phyloP scores from a whole-genome alignment of 2,329 filamentous ascomycete genomes.

The Paecilomyces formosus region DNA sequence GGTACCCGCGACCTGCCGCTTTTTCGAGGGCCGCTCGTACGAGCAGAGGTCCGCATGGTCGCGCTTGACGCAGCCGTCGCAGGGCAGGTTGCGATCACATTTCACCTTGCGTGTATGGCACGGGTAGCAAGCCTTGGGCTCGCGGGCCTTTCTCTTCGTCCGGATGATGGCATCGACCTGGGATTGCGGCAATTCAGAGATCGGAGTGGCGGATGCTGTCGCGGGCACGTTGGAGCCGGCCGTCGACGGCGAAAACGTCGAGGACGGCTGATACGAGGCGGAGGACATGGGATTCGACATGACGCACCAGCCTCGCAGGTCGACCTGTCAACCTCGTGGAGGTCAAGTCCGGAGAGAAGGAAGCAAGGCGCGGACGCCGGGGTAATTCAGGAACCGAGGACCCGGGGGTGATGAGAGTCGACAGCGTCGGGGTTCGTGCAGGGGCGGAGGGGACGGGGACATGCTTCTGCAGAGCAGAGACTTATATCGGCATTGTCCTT shows the following conservation, averaged over 20 bases:
- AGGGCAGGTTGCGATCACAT: slow-evolving; percentile 42
- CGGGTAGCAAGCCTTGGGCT: slow-evolving; percentile 41
- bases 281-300: background rate
- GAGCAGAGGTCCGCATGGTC: slow-evolving; percentile 43
- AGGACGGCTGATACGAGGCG: background rate
- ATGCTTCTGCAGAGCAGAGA: background rate
- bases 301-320: background rate
- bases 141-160: slow-evolving; percentile 34
- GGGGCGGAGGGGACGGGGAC: background rate
- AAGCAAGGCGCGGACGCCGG: background rate
- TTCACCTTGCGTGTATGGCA: slow-evolving; percentile 43
- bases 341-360: background rate
- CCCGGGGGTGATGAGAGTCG: background rate
- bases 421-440: background rate
- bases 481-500: background rate
- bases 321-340: background rate
- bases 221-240: slow-evolving; percentile 1
- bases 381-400: background rate
- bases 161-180: slow-evolving; percentile 32
- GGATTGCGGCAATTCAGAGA: slow-evolving; percentile 26
- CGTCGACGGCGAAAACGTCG: slow-evolving; percentile 5
- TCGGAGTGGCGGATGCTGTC: slow-evolving; percentile 6
- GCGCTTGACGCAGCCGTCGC: slow-evolving; percentile 42
- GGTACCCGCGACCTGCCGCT: slow-evolving; percentile 24
- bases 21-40: slow-evolving; percentile 42